These are phyloP conservation scores for Balakata baccata DNA, from an alignment of 345 rosid species.

Conservation along the genomic window DNA sequence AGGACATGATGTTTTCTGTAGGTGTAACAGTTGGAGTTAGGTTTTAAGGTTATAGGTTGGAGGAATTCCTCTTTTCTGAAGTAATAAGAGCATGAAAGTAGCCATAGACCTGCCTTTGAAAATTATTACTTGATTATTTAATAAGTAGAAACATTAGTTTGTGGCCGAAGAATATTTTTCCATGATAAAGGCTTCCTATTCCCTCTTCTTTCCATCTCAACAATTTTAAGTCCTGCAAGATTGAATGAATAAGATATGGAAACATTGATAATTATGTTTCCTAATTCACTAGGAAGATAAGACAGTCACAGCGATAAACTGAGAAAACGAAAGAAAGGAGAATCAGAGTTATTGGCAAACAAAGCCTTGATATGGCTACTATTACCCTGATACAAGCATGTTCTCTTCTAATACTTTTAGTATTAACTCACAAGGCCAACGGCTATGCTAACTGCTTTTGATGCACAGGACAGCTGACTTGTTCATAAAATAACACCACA, in stretches of 20 bases:
- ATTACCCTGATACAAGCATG: background rate
- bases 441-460: background rate
- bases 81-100: background rate
- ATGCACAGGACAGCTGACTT: background rate
- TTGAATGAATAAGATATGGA: too few species aligned
- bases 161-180: too few species aligned
- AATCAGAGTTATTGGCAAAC: background rate
- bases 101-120: background rate
- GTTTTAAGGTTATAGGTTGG: background rate
- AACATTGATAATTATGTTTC: too few species aligned
- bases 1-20: background rate
- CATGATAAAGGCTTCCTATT: background rate
- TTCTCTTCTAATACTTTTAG: background rate
- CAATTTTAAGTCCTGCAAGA: too few species aligned
- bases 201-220: background rate
- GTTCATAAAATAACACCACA: conserved; percentile 21
- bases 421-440: background rate
- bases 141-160: too few species aligned
- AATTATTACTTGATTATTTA: background rate
- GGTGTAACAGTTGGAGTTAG: background rate
- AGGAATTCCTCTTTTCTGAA: conserved; percentile 7
- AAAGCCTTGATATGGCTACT: background rate
- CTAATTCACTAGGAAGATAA: too few species aligned
- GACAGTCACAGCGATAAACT: too few species aligned
- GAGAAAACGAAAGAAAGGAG: background rate